phyloP scores from a whole-genome alignment of 495 filamentous ascomycete species.

The Hypomontagnella submonticulosa region DNA sequence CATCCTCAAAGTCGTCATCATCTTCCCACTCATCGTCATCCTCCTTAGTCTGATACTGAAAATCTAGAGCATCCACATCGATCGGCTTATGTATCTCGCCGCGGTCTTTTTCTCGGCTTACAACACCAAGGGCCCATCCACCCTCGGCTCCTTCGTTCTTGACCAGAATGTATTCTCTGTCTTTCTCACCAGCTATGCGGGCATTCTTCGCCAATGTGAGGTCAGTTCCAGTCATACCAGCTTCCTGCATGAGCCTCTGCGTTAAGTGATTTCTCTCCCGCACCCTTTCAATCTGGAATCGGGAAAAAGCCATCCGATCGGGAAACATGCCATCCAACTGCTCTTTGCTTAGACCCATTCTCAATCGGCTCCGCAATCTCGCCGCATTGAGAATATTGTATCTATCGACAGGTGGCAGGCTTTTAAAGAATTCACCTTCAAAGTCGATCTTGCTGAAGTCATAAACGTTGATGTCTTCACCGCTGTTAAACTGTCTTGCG shows the following conservation, averaged over 20 bases:
- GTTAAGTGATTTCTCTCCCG: slow-evolving; percentile 93
- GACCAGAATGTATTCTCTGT: slow-evolving; percentile 92
- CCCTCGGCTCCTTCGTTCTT: slow-evolving; percentile 95
- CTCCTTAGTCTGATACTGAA: slow-evolving; percentile 65
- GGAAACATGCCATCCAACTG: slow-evolving; percentile 97
- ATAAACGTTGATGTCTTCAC: slow-evolving; percentile 97
- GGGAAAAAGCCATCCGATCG: slow-evolving; percentile 95
- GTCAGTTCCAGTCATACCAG: slow-evolving; percentile 85
- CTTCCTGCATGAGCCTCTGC: slow-evolving; percentile 92
- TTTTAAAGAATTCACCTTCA: slow-evolving; percentile 90
- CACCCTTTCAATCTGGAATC: slow-evolving; percentile 95
- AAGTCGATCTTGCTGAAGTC: slow-evolving; percentile 99
- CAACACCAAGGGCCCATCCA: slow-evolving; percentile 96
- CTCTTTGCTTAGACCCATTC: slow-evolving; percentile 97
- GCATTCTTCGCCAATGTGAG: slow-evolving; percentile 69
- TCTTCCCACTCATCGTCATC: slow-evolving; percentile 73
- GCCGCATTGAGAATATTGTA: slow-evolving; percentile 98
- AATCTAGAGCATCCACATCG: slow-evolving; percentile 80
- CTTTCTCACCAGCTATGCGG: slow-evolving; percentile 88
- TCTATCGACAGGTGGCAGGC: slow-evolving; percentile 86
- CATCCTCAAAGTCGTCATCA: slow-evolving; percentile 88
- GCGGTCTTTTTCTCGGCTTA: slow-evolving; percentile 78
- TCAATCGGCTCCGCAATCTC: slow-evolving; percentile 80
- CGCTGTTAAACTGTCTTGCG: slow-evolving; percentile 87
- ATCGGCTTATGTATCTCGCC: slow-evolving; percentile 85